A percentile compares a stretch with the other conserved stretches of the same genome.
Evolutionary conservation across 306 rosid species (phyloP).

Genomic region (Malus sieversii): DNA sequence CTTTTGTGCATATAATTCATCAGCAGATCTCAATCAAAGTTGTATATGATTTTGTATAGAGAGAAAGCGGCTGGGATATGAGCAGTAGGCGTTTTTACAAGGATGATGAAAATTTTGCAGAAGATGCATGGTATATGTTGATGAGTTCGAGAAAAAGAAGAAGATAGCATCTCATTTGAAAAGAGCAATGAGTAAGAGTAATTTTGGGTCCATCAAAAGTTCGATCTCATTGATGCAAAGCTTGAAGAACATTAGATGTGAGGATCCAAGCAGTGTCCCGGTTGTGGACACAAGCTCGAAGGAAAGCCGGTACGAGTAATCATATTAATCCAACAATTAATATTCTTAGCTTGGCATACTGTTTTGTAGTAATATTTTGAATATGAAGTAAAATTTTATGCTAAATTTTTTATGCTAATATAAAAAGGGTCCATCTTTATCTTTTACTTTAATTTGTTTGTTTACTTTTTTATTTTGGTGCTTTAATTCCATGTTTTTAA

Average conservation of each 20-base stretch:
- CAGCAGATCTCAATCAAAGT: neutral
- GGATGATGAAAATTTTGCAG: neutral
- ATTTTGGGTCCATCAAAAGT: constrained; percentile 46
- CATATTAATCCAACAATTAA: neutral
- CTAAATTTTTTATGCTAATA: neutral
- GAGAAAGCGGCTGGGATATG: constrained; percentile 15
- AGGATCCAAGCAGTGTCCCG: constrained; percentile 93
- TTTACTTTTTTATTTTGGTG: constrained; percentile 5
- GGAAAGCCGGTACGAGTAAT: constrained; percentile 55
- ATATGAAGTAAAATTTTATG: neutral
- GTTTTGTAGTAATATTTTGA: neutral
- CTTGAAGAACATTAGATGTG: constrained; percentile 91
- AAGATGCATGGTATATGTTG: constrained; percentile 1
- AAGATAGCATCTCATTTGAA: constrained; percentile 6
- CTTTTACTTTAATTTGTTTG: constrained; percentile 9
- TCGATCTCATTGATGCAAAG: constrained; percentile 91
- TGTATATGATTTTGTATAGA: neutral
- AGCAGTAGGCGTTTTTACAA: constrained; percentile 7
- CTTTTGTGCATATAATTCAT: neutral
- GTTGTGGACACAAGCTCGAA: constrained; percentile 90
- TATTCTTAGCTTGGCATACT: neutral
- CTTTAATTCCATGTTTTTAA: neutral
- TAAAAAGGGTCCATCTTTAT: neutral
- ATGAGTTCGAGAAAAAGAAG: constrained; percentile 4
- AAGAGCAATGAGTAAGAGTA: constrained; percentile 36